Evolutionary conservation across 805 yeast genomes (phyloP).

Genomic region (Suhomyces prunicola): DNA sequence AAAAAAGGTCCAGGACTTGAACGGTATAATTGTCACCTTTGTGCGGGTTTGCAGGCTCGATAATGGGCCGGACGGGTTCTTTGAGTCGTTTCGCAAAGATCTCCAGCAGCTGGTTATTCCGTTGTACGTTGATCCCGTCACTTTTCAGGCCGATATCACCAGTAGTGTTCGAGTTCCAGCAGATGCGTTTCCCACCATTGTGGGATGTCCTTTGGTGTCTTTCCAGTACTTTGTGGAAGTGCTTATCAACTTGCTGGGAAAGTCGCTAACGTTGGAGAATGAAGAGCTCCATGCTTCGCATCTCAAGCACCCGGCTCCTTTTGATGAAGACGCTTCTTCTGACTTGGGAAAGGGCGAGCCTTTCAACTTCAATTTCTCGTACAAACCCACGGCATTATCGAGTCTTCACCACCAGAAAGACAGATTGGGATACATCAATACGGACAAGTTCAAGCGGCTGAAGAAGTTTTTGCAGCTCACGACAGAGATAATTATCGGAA

Average conservation of each 20-base stretch:
- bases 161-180: conserved; percentile 72
- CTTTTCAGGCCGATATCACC: conserved; percentile 53
- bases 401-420: conserved; percentile 22
- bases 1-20: conserved; percentile 62
- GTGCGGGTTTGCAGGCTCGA: conserved; percentile 72
- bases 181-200: conserved; percentile 82
- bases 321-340: conserved; percentile 1
- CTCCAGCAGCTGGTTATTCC: conserved; percentile 75
- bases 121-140: conserved; percentile 67
- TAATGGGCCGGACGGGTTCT: conserved; percentile 55
- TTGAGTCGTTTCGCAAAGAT: conserved; percentile 79
- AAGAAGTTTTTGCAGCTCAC: conserved; percentile 80
- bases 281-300: conserved; percentile 4
- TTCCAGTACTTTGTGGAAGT: conserved; percentile 86
- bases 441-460: conserved; percentile 71
- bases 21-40: conserved; percentile 75
- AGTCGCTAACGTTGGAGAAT: conserved; percentile 34
- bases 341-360: background rate
- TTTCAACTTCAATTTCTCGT: conserved; percentile 24
- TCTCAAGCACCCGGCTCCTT: background rate
- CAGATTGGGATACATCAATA: conserved; percentile 58
- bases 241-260: conserved; percentile 73
- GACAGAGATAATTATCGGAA: conserved; percentile 78
- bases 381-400: conserved; percentile 6
- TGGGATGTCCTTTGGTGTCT: conserved; percentile 65